phyloP scores from a whole-genome alignment of 108 stramenopile species.

The Mediolabrus comicus region DNA sequence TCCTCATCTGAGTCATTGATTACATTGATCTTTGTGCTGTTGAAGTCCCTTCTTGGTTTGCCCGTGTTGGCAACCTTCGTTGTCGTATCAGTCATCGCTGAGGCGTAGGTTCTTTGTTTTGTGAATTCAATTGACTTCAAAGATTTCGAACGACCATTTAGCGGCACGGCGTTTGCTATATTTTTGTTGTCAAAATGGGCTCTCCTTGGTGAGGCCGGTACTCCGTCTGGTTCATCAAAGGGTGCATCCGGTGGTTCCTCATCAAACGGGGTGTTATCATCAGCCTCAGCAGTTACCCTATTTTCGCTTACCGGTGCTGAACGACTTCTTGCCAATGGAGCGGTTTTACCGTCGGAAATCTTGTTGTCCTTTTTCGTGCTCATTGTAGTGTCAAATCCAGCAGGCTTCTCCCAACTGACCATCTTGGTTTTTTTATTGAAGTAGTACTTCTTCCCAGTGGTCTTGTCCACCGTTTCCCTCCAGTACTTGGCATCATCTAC shows the following conservation, averaged over 20 bases:
- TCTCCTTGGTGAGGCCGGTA: constrained; percentile 6
- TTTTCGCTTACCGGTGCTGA: not conserved
- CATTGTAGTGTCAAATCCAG: no score
- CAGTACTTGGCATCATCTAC: constrained; percentile 32
- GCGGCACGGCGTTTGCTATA: not conserved
- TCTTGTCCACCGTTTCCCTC: constrained; percentile 32
- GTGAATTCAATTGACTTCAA: constrained; percentile 17
- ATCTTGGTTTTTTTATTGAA: constrained; percentile 70
- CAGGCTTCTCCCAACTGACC: constrained; percentile 73
- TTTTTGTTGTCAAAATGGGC: not conserved
- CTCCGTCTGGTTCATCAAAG: constrained; percentile 32
- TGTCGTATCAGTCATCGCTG: constrained; percentile 39
- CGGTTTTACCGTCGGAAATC: not conserved
- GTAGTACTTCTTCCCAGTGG: constrained; percentile 62
- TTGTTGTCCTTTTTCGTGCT: constrained; percentile 3
- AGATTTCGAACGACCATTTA: constrained; percentile 9
- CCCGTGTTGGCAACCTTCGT: constrained; percentile 22
- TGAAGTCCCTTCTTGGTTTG: constrained; percentile 11
- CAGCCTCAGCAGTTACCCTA: not conserved
- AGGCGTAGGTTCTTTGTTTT: constrained; percentile 28
- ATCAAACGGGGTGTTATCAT: not conserved
- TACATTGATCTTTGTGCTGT: constrained; percentile 18
- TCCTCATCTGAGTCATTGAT: not conserved
- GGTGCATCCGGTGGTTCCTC: constrained; percentile 37
- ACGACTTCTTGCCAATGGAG: not conserved